Conservation (phyloP, 2,329 filamentous ascomycete genomes). For the Paecilomyces formosus region DNA sequence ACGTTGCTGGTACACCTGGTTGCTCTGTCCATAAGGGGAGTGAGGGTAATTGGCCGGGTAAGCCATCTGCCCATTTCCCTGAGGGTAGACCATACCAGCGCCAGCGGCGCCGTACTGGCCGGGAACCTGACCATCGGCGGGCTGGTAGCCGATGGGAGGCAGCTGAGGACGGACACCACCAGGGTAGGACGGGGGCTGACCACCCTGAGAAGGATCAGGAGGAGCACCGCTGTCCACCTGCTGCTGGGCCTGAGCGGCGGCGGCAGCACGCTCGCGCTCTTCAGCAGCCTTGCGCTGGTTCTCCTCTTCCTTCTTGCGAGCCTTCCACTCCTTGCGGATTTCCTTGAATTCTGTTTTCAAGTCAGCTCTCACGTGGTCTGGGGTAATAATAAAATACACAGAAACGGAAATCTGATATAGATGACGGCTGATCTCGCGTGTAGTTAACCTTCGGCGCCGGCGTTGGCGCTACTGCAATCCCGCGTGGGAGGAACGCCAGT, state of each 20-base stretch:
- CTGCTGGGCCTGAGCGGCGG: slow-evolving; percentile 47
- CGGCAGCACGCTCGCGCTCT: slow-evolving; percentile 64
- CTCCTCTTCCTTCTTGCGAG: slow-evolving; percentile 98
- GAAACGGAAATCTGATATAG: not conserved
- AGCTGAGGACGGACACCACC: slow-evolving; percentile 55
- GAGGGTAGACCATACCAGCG: slow-evolving; percentile 39
- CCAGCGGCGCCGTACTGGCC: slow-evolving; percentile 59
- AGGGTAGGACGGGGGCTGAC: slow-evolving; percentile 39
- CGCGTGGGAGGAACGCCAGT: slow-evolving; percentile 41
- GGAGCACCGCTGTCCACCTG: slow-evolving; percentile 39
- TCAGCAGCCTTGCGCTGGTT: slow-evolving; percentile 82
- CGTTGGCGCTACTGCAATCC: slow-evolving; percentile 47
- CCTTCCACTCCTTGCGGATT: slow-evolving; percentile 98
- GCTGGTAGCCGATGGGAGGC: slow-evolving; percentile 68
- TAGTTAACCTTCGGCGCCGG: slow-evolving; percentile 40
- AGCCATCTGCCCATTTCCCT: slow-evolving; percentile 41
- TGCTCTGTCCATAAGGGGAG: slow-evolving; percentile 43
- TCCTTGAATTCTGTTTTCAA: slow-evolving; percentile 87
- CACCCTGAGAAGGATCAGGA: slow-evolving; percentile 40
- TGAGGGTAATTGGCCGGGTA: slow-evolving; percentile 43
- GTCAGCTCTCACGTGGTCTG: not conserved
- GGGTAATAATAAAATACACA: not conserved
- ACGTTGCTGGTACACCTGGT: slow-evolving; percentile 45
- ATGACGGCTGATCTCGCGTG: not conserved
- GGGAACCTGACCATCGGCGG: slow-evolving; percentile 46